Conservation (phyloP, 2,329 filamentous ascomycete genomes). For the Nothophoma quercina region DNA sequence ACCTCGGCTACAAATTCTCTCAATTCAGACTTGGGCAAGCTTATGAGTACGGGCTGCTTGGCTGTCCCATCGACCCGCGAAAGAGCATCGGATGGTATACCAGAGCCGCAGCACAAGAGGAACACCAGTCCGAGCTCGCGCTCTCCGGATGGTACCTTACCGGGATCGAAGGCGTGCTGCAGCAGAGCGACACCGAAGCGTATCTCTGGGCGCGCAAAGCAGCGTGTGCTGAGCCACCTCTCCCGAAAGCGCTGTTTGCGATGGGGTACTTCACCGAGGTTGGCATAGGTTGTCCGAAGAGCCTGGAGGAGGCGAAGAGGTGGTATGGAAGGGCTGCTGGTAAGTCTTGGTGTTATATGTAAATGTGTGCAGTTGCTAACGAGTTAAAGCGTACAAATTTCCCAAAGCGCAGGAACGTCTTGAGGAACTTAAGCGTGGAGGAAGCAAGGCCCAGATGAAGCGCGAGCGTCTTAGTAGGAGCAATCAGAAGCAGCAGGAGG, state of each 20-base stretch:
- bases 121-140: conserved; percentile 84
- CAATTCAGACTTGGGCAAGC: conserved; percentile 89
- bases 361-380: conserved; percentile 18
- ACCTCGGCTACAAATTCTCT: conserved; percentile 92
- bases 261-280: conserved; percentile 98
- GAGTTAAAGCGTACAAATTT: conserved; percentile 80
- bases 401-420: conserved; percentile 91
- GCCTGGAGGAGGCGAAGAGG: conserved; percentile 92
- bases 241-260: conserved; percentile 95
- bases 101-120: conserved; percentile 86
- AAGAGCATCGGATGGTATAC: conserved; percentile 94
- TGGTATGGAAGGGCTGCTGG: conserved; percentile 98
- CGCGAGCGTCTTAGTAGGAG: conserved; percentile 82
- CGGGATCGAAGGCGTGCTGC: conserved; percentile 83
- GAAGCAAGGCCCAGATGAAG: conserved; percentile 74
- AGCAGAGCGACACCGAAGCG: conserved; percentile 93
- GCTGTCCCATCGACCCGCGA: conserved; percentile 81
- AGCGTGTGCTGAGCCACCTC: conserved; percentile 74
- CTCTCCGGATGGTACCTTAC: conserved; percentile 82
- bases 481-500: conserved; percentile 84
- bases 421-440: conserved; percentile 86
- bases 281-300: conserved; percentile 85
- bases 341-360: conserved; percentile 61
- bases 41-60: conserved; percentile 87
- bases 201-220: conserved; percentile 98